Conservation (phyloP, 139 green algal genomes). For the Gonium pectorale region DNA sequence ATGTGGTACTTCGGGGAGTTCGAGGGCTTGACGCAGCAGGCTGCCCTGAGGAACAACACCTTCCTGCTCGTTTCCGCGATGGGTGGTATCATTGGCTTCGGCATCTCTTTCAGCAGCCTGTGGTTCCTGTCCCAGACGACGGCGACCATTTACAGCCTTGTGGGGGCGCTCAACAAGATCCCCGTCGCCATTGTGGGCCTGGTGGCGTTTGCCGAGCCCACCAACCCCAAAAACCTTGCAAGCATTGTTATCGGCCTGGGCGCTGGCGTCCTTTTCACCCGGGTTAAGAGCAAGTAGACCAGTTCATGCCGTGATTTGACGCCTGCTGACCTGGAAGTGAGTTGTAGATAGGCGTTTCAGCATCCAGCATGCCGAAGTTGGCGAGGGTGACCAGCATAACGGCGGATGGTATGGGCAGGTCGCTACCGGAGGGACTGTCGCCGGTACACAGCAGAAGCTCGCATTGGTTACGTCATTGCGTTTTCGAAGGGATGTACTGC, state of each 20-base stretch:
- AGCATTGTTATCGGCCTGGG: conserved; percentile 84
- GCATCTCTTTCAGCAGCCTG: conserved; percentile 84
- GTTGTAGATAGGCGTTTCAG: too few species aligned
- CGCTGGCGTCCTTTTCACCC: conserved; percentile 83
- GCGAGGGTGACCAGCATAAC: too few species aligned
- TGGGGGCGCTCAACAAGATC: conserved; percentile 95
- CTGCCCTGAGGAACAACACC: conserved; percentile 62
- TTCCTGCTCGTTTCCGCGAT: conserved; percentile 52
- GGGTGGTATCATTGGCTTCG: conserved; percentile 58
- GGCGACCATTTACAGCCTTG: conserved; percentile 91
- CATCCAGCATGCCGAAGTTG: too few species aligned
- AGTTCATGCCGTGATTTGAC: too few species aligned
- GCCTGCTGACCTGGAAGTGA: too few species aligned
- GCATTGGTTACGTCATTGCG: too few species aligned
- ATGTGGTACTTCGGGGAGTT: conserved; percentile 74
- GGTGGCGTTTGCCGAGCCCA: conserved; percentile 82
- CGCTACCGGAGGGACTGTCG: too few species aligned
- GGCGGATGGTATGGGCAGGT: too few species aligned
- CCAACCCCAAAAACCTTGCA: conserved; percentile 80
- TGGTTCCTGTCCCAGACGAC: conserved; percentile 94
- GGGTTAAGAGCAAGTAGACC: conserved; percentile 52
- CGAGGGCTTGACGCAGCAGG: conserved; percentile 47
- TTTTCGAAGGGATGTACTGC: too few species aligned
- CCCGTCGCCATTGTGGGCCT: conserved; percentile 90
- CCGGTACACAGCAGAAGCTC: too few species aligned